Evolutionary conservation across 1,139 yeast species (phyloP), one percentile per base, ranked within the genome.

Genomic region (Saccharomyces hybrid): DNA sequence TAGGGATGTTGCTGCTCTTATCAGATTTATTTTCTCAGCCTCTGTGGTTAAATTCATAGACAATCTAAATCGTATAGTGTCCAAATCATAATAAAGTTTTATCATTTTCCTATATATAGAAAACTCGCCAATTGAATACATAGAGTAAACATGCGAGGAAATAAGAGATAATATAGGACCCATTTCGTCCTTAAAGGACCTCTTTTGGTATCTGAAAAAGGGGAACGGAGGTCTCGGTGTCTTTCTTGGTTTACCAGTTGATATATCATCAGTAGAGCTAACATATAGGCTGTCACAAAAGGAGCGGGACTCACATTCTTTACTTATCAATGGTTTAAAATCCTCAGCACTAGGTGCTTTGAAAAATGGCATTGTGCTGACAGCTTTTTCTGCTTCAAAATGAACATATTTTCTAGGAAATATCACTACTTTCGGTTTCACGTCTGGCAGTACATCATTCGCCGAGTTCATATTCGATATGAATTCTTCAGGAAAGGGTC

Each of bases 111-210:
- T 75, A 70, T 80, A 84, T 51, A 84, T 75, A 46, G 79, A 73
- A 57, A 83, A 84, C 64, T 85, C 88, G 49, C 88, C 87, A 61
- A 81, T 79, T 0, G 91, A 80, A 69, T 85, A 85, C 64, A 85
- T 76, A 0, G 88, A 82, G 71, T 79, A 85, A 51, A 85, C 78
- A 63, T 85, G 88, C 4, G 85, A 76, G 13, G 82, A 76, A 53
- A 86, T 71, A 52, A 83, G 76, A 29, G 79, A 76, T 61, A 85
- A 70, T 2, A 85, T 78, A 29, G 83, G 77, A 32, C 75, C 76
- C 56, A 84, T 76, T 66, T 85, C 93, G 50, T 77, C 80, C 8
- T 77, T 65, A 55, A 85, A 68, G 38, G 75, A 73, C 23, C 74
- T 74, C n/a, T 73, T 68, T 48, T 75, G 74, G 51, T 73, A 69